A percentile compares a stretch with the other conserved stretches of the same genome.
phyloP scores from a whole-genome alignment of 768 basidiomycete genomes.

The Mycena latifolia region DNA sequence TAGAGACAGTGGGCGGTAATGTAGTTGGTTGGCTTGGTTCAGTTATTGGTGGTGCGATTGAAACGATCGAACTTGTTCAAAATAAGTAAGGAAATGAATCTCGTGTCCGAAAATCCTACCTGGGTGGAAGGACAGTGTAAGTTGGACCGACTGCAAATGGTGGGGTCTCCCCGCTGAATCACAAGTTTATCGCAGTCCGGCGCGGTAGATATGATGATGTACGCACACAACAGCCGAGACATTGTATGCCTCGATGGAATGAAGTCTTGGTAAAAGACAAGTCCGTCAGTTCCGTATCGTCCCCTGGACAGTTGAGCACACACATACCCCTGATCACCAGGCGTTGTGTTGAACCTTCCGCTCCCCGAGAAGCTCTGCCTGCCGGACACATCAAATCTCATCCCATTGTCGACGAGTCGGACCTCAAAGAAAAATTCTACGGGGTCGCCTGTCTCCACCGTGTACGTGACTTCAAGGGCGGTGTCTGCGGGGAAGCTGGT shows the following conservation, averaged over 20 bases:
- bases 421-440: constrained; percentile 27
- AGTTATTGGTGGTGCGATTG: neutral
- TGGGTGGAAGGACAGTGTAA: constrained; percentile 19
- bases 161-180: constrained; percentile 10
- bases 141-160: constrained; percentile 22
- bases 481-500: neutral
- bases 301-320: neutral
- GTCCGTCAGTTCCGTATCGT: too few relatives aligned
- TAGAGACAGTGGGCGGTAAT: neutral
- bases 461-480: constrained; percentile 14
- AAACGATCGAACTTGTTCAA: neutral
- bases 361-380: constrained; percentile 11
- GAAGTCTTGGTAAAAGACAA: constrained; percentile 11
- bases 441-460: constrained; percentile 25
- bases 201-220: too few relatives aligned
- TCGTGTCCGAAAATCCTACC: neutral
- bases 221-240: constrained; percentile 16
- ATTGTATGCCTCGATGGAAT: constrained; percentile 26
- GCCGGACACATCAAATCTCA: neutral
- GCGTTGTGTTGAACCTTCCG: constrained; percentile 24
- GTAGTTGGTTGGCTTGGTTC: neutral
- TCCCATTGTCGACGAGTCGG: neutral
- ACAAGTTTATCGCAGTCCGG: too few relatives aligned
- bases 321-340: constrained; percentile 26
- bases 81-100: neutral